phyloP scores from a whole-genome alignment of 768 basidiomycete genomes.

The Ephemerocybe angulata region DNA sequence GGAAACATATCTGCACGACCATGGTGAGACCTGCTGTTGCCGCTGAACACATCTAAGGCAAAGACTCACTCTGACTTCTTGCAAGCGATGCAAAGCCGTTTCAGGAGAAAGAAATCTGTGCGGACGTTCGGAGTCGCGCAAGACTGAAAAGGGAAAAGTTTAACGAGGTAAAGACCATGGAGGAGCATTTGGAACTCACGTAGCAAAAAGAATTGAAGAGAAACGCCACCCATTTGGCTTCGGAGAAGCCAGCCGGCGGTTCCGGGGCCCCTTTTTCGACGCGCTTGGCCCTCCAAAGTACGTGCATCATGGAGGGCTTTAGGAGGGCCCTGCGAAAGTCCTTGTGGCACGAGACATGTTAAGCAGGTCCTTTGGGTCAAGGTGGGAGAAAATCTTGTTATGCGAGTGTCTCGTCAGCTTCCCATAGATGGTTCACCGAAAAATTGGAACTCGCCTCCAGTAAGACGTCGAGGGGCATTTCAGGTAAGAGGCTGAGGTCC shows the following conservation, averaged over 20 bases:
- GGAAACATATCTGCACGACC: too few species aligned
- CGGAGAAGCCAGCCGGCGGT: neutral
- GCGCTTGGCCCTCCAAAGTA: neutral
- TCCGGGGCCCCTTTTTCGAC: neutral
- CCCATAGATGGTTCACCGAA: neutral
- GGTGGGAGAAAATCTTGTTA: neutral
- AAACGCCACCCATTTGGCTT: neutral
- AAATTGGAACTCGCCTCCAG: neutral
- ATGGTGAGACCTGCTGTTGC: too few species aligned
- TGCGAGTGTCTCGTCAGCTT: neutral
- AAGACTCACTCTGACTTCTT: neutral
- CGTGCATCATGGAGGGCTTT: neutral
- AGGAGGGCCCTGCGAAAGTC: neutral
- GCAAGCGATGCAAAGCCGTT: neutral
- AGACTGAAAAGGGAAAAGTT: too few species aligned
- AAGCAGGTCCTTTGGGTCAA: neutral
- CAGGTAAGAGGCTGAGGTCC: neutral
- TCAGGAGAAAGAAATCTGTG: neutral
- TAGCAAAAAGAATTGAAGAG: neutral
- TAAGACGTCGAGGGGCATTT: neutral
- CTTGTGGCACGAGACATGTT: neutral
- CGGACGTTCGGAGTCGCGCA: neutral
- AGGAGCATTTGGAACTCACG: too few species aligned
- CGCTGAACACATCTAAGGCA: neutral
- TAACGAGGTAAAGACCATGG: too few species aligned